Conservation (phyloP, 257 asterid genomes). For the Solanum tarapatanum region DNA sequence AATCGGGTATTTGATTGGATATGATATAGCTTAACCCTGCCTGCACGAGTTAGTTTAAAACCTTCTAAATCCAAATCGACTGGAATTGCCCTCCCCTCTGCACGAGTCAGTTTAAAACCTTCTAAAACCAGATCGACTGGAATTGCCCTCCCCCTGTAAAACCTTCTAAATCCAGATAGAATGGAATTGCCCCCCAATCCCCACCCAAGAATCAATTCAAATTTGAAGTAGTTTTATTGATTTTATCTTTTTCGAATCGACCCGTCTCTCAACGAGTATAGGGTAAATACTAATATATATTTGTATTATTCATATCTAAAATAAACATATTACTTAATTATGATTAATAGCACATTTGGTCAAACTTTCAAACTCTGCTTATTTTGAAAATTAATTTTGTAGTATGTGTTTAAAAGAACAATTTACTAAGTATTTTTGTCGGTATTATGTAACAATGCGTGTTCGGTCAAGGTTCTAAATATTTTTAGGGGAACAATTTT, state of each 20-base stretch:
- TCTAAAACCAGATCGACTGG: neutral
- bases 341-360: neutral
- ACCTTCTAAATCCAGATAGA: neutral
- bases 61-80: neutral
- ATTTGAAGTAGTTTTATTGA: neutral
- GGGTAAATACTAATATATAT: too few species aligned
- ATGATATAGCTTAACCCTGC: neutral
- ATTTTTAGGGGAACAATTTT: neutral
- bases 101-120: neutral
- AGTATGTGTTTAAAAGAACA: neutral
- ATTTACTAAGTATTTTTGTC: neutral
- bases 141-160: neutral
- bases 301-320: too few species aligned
- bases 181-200: neutral
- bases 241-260: too few species aligned
- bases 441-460: neutral
- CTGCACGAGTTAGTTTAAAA: neutral
- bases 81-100: neutral
- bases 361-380: neutral
- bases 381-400: too few species aligned
- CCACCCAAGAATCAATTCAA: neutral
- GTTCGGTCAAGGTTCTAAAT: neutral
- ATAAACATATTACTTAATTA: neutral
- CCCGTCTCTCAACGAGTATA: too few species aligned
- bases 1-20: neutral